Percentiles rank a stretch among this genome's conserved stretches.
Evolutionary conservation across 352 stramenopile genomes (phyloP).

Genomic region (Phytophthora litchii): DNA sequence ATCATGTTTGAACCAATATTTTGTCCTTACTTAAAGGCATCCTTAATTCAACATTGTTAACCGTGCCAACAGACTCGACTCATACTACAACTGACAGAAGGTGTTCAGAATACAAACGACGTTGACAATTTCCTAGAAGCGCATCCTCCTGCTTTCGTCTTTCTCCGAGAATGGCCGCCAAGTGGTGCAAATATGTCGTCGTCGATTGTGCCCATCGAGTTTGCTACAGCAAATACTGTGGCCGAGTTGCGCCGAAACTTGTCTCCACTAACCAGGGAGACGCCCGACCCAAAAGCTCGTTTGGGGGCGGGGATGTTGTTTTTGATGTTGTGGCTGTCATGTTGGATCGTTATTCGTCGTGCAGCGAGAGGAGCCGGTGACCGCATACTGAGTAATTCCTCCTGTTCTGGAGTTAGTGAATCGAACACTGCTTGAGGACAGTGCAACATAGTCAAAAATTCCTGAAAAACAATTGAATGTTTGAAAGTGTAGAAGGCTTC

Average conservation of each 20-base stretch:
- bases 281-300: constrained; percentile 21
- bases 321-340: constrained; percentile 20
- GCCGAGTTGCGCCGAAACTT: constrained; percentile 28
- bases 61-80: too few species aligned
- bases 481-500: constrained; percentile 58
- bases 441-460: constrained; percentile 50
- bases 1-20: too few species aligned
- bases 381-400: constrained; percentile 49
- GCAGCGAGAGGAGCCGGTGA: constrained; percentile 5
- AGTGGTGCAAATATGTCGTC: constrained; percentile 24
- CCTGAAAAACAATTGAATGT: constrained; percentile 42
- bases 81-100: too few species aligned
- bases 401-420: constrained; percentile 41
- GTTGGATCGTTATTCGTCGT: constrained; percentile 15
- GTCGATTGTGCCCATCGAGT: constrained; percentile 27
- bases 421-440: constrained; percentile 55
- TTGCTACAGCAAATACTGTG: constrained; percentile 32
- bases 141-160: constrained; percentile 24
- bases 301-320: constrained; percentile 19
- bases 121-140: constrained; percentile 41
- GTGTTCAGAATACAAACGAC: constrained; percentile 56
- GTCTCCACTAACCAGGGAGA: neutral
- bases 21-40: too few species aligned
- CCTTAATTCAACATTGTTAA: too few species aligned
- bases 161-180: constrained; percentile 19